Base-by-base conservation (phyloP, 176 grass and related monocot genomes). In the Phoenix roebelenii region DNA sequence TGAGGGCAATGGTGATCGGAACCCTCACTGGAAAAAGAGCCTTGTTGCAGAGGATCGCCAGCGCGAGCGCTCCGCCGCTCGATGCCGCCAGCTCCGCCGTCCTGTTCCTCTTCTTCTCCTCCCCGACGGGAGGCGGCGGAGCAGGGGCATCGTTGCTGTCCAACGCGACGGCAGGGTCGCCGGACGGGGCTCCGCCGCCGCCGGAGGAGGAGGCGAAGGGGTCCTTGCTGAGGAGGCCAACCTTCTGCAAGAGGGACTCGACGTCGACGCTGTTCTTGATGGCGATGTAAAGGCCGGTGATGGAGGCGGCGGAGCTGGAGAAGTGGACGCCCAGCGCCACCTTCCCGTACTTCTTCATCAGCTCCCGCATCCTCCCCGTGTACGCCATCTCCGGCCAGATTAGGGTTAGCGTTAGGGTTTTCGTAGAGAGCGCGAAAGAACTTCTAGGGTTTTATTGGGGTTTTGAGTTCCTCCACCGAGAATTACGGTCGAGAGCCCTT, bases 231-330 rank as follows among this genome's bases (percentile, higher is more conserved):
- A 52, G 5, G 23, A 98, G 82, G 57, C 87, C 87, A 52, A 98
- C 23, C 63, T 68, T 81, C 61, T 86, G 66, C 79, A 98, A 85
- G 20, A 98, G 23, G 51, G 81, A 61, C 25, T 91, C 87, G 51
- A 98, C 84, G 76, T 98, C 93, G 62, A 98, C 87, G 84, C 88
- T 98, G 76, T 98, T 92, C 62, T 88, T 75, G 69, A 98, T 85
- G 72, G 93, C 93, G 30, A 92, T 73, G 84, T 98, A 98, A 23
- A 92, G 76, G 51, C 93, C 79, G 1, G 84, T 25, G 65, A 80
- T 68, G 63, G 93, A 88, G 15, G 74, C 84, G 66, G 63, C 74
- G 59, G 93, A 98, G 79, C 92, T 81, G 67, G 84, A 88, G 59
- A 98, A 2, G 66, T 98, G 93, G 62, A 98, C 93, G 30, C 78